These are phyloP conservation scores for Sodiomyces alkalinus DNA, from an alignment of 2,329 filamentous ascomycete genomes.

Conservation along the genomic window DNA sequence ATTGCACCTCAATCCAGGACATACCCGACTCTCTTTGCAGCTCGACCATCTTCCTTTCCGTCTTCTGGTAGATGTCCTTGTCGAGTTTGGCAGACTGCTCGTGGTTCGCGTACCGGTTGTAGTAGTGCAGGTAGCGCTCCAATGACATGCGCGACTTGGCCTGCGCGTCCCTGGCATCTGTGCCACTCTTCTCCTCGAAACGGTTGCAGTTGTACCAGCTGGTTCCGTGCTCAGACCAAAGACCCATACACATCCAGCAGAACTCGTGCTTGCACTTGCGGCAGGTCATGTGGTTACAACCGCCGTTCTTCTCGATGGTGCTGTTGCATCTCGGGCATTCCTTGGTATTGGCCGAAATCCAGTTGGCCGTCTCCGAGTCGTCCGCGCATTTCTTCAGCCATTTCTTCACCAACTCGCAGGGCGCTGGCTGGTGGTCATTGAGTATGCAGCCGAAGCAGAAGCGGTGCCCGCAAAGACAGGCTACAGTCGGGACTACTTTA, in stretches of 20 bases:
- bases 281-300: conserved; percentile 97
- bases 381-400: conserved; percentile 99
- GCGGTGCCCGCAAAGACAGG: conserved; percentile 66
- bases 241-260: conserved; percentile 99
- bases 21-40: conserved; percentile 86
- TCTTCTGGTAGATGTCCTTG: conserved; percentile 90
- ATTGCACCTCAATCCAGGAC: conserved; percentile 99
- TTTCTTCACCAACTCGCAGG: conserved; percentile 78
- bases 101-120: conserved; percentile 97
- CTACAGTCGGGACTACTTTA: conserved; percentile 77
- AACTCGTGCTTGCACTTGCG: conserved; percentile 93
- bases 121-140: conserved; percentile 96
- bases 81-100: conserved; percentile 94
- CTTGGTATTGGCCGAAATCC: conserved; percentile 98
- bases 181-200: conserved; percentile 89
- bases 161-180: conserved; percentile 81
- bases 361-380: conserved; percentile 95
- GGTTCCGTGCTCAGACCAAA: conserved; percentile 96
- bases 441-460: conserved; percentile 95
- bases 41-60: conserved; percentile 97
- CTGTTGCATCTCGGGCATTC: conserved; percentile 93
- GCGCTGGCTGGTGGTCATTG: conserved; percentile 82
- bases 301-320: conserved; percentile 97
- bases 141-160: conserved; percentile 79
- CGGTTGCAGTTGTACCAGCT: conserved; percentile 99